Evolutionary conservation across 2,329 filamentous ascomycete genomes (phyloP).

Genomic region (Dactylonectria macrodidyma): DNA sequence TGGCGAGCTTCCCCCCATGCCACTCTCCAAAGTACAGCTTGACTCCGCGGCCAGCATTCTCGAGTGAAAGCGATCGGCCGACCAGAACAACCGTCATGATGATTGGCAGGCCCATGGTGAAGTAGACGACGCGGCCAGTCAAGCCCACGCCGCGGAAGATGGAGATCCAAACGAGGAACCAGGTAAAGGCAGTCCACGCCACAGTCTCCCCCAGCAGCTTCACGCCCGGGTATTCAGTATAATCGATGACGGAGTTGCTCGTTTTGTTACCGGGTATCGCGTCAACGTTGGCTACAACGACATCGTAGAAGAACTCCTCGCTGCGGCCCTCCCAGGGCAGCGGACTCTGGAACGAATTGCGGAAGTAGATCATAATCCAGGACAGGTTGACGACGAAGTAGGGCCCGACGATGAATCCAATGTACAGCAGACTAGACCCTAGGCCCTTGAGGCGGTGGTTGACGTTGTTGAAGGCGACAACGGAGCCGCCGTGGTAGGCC

Average conservation of each 20-base stretch:
- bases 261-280: conserved; percentile 58
- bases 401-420: conserved; percentile 68
- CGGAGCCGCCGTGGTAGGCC: conserved; percentile 69
- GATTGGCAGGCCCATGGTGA: conserved; percentile 74
- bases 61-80: conserved; percentile 66
- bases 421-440: conserved; percentile 66
- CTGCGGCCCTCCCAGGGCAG: conserved; percentile 67
- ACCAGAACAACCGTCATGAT: conserved; percentile 70
- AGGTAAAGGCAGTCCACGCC: conserved; percentile 71
- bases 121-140: conserved; percentile 72
- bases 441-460: conserved; percentile 67
- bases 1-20: conserved; percentile 65
- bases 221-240: conserved; percentile 62
- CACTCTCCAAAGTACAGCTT: conserved; percentile 62
- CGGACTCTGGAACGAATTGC: conserved; percentile 68
- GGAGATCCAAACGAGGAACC: conserved; percentile 72
- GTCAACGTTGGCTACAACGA: conserved; percentile 64
- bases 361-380: conserved; percentile 61
- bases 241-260: conserved; percentile 57
- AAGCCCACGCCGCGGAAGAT: conserved; percentile 72
- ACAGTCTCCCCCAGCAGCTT: conserved; percentile 69
- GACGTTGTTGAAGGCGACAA: conserved; percentile 69
- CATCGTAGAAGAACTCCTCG: conserved; percentile 66
- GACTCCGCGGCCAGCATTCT: conserved; percentile 67
- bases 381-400: conserved; percentile 71